Conservation (phyloP, 202 grass and related monocot species). For the Schoenoplectus triqueter region DNA sequence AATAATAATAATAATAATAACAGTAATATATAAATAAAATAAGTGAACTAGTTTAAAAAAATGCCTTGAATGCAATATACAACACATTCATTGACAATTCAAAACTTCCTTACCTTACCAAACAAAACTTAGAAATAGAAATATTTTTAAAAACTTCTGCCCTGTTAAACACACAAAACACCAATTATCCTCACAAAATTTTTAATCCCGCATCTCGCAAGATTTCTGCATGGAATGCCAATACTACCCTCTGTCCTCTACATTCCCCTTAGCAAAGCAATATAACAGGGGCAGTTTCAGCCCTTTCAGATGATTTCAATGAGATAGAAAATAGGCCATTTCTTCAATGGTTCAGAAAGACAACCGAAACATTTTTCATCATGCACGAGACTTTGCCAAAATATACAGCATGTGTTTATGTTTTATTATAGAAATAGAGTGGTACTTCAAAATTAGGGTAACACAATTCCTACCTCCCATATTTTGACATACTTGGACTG, state of each 20-base stretch:
- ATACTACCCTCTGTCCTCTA: background rate
- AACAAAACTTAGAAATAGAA: background rate
- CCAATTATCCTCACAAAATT: background rate
- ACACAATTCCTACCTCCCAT: constrained; percentile 79
- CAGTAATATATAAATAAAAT: background rate
- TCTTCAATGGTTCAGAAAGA: constrained; percentile 20
- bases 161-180: background rate
- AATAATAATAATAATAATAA: too few relatives aligned
- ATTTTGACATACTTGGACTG: constrained; percentile 84
- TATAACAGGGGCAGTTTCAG: background rate
- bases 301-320: background rate
- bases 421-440: background rate
- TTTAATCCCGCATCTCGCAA: background rate
- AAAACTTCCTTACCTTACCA: constrained; percentile 1
- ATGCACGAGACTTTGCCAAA: background rate
- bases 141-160: background rate
- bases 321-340: constrained; percentile 6
- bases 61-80: constrained; percentile 16
- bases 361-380: background rate
- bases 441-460: constrained; percentile 1
- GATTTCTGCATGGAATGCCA: background rate
- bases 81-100: background rate
- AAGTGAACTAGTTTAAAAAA: constrained; percentile 30
- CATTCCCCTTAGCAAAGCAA: background rate
- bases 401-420: background rate